Base-by-base conservation (phyloP, 768 basidiomycete genomes). In the Russula lepida region DNA sequence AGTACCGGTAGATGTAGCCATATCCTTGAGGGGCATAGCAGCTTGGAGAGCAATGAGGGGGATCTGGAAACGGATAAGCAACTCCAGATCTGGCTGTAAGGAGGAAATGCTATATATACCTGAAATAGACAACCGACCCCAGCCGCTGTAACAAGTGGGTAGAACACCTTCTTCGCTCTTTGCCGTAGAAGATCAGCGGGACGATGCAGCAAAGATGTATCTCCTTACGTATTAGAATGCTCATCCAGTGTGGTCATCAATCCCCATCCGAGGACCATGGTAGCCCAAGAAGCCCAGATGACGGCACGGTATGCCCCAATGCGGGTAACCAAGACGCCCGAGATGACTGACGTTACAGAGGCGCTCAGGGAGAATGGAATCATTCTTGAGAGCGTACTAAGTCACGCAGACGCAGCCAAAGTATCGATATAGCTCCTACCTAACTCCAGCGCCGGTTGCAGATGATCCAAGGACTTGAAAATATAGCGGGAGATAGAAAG, bases 1-100 rank as follows among this genome's bases (percentile, higher is more conserved):
- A 0, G 84, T 83, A 1, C 80, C 75, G 0, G 90, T 90, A 56
- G 83, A 84, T 2, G 90, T 90, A 2, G 90, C 89, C 89, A 92
- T 90, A 64, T 92, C 89, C 66, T 84, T 85, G 17, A 89, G 68
- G 0, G 92, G 92, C 90, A 94, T 94, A 0, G 90, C 85, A 1
- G 89, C 88, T 73, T 93, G 91, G 15, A 93, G 72, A 15, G 78
- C 87, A 54, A 91, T 83, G 7, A 90, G 72, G 0, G 88, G 89
- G 5, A 77, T 77, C 82, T 85, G 67, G 46, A 46, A 58, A 9
- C 6, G 2, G 11, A 50, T 59, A 13, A 55, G 48, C 33, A 21
- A 15, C 11, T 11, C 13, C 35, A 6, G 17, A 15, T 30, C 6
- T 41, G 12, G 21, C 19, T 3, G 57, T 64, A 37, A 63, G 43